Evolutionary conservation across 106 monocot species (phyloP).

Genomic region (Acanthochlamys bracteata): DNA sequence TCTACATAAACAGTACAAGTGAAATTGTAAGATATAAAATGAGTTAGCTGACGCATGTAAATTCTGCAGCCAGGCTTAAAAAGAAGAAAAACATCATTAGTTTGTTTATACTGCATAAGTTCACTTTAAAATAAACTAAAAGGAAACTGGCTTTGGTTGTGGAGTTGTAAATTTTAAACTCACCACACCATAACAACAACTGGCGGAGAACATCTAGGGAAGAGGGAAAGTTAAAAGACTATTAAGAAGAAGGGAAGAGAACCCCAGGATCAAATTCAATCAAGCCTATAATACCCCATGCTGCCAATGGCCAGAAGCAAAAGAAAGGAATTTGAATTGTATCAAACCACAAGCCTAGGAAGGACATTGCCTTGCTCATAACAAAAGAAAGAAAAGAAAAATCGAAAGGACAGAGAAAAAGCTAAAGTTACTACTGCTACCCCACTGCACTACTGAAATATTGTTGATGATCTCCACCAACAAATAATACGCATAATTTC

Average conservation of each 20-base stretch:
- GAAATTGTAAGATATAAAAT: not conserved
- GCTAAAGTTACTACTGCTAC: conserved; percentile 24
- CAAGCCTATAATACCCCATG: not conserved
- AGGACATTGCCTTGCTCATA: conserved; percentile 5
- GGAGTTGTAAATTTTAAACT: not conserved
- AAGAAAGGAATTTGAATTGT: conserved; percentile 15
- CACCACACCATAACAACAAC: not conserved
- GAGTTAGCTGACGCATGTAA: not conserved
- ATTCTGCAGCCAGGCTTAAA: not conserved
- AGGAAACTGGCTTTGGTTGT: conserved; percentile 7
- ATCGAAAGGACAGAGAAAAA: conserved; percentile 6
- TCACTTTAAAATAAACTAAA: not conserved
- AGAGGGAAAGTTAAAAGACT: conserved; percentile 28
- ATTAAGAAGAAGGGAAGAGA: conserved; percentile 11
- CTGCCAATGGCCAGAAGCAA: not conserved
- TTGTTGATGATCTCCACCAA: not conserved
- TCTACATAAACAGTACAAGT: too few relatives aligned
- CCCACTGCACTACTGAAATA: not conserved
- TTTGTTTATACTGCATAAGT: too few relatives aligned
- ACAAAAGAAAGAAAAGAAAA: conserved; percentile 18
- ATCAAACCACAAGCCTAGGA: not conserved
- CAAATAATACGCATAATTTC: not conserved
- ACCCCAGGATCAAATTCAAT: conserved; percentile 20
- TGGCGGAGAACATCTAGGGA: conserved; percentile 31
- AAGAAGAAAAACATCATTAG: not conserved